Evolutionary conservation across 495 filamentous ascomycete species (phyloP).

Genomic region (Aspergillus hancockii): DNA sequence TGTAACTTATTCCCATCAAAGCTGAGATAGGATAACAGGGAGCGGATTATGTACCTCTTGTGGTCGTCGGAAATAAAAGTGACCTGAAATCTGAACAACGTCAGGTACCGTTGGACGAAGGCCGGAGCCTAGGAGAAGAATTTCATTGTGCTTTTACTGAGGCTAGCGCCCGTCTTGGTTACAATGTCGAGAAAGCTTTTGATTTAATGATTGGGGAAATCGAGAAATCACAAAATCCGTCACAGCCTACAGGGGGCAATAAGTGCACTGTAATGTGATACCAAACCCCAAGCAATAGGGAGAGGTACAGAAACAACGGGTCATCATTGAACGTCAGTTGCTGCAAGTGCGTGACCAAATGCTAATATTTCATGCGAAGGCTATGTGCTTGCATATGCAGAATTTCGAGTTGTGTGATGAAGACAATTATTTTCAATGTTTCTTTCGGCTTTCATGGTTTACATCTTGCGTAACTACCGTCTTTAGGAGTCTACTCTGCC

Average conservation of each 20-base stretch:
- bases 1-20: not conserved
- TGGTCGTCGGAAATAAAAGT: slow-evolving; percentile 95
- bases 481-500: not conserved
- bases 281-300: not conserved
- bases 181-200: slow-evolving; percentile 91
- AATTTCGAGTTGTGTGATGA: not conserved
- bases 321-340: not conserved
- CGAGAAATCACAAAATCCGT: slow-evolving; percentile 91
- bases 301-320: not conserved
- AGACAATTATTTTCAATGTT: not conserved
- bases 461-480: not conserved
- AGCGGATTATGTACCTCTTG: slow-evolving; percentile 86
- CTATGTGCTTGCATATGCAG: not conserved
- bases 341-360: not conserved
- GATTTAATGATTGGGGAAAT: slow-evolving; percentile 93
- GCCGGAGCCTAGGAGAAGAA: slow-evolving; percentile 75
- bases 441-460: not conserved
- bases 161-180: slow-evolving; percentile 88
- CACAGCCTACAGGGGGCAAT: slow-evolving; percentile 71
- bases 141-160: slow-evolving; percentile 94
- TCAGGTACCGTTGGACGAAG: slow-evolving; percentile 84
- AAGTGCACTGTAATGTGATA: slow-evolving; percentile 85
- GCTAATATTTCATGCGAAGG: not conserved
- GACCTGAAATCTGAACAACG: slow-evolving; percentile 91
- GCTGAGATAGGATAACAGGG: slow-evolving; percentile 56